Evolutionary conservation across 2,329 filamentous ascomycete genomes (phyloP), one percentile per base, ranked within the genome.

Genomic region (Exophiala sideris): DNA sequence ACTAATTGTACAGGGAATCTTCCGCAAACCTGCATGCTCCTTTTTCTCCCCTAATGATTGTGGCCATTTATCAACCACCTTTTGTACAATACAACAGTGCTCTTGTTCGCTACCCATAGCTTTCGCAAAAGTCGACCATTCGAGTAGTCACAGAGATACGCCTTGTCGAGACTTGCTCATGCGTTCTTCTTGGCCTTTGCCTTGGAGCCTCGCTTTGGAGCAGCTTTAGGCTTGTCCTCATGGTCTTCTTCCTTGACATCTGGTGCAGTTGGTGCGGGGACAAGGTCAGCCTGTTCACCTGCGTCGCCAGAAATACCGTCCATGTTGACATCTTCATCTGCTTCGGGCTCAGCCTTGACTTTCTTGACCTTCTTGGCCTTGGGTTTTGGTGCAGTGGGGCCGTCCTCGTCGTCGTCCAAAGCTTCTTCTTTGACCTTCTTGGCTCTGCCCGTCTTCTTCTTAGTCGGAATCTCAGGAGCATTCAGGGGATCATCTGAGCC

Each of bases 361-460:
- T 58, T 56, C 39, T 45, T 46, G n/a, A 33, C 42, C 63, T 56
- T 58, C 44, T 50, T 42, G 18, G 11, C 58, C 42, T 53, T 59
- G 52, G 35, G 59, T 57, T 52, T 70, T 5, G 69, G 68, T 57
- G 72, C 67, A 61, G 76, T 73, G 66, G 76, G 74, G 45, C 68
- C 66, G 42, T 66, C 39, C 71, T 74, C 48, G 81, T 74, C 21
- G 74, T 72, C 55, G 74, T 20, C 10, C 41, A 71, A 70, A 81
- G 80, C 48, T 42, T 65, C 63, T 12, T 62, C 58, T 21, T 65
- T 44, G 36, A 59, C 57, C 36, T 67, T 59, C 54, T 62, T 64
- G 3, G 50, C 9, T 41, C 36, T 45, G 9, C 10, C 20, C n/a
- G n/a, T n/a, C 14, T n/a, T 35, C 44, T 52, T 52, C 46, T 48